Evolutionary conservation across 768 basidiomycete genomes (phyloP), one percentile per base, ranked within the genome.

Genomic region (Amanita rubescens): DNA sequence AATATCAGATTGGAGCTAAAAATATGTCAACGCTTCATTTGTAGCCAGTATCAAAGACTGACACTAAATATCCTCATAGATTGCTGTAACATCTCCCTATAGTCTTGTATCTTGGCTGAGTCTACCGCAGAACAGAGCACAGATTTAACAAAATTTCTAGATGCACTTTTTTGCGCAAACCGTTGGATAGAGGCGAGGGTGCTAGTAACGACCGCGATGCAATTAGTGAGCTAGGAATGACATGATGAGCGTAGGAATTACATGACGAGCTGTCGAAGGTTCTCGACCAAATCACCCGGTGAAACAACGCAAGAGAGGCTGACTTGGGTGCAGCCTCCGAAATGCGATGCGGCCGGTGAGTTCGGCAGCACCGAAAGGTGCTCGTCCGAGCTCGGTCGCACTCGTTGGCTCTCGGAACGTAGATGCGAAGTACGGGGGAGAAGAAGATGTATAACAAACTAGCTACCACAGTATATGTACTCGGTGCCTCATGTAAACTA

Each of bases 1-100:
- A 20, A 54, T 54, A 20, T 54, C 45, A 17, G 53, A 48, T 42
- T 54, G 45, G 17, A 54, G 38, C 53, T 54, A 22, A 24, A 41
- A 33, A 15, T 7, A 6, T 19, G 22, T 8, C 14, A 35, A 19
- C 5, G 14, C 30, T 17, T 41, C 27, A 25, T 44, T 20, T 32
- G 14, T 32, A 19, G 1, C 25, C 25, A 10, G 1, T n/a, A 25
- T n/a, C n/a, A 15, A 42, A 22, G 8, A 54, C 53, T 17, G 8
- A 54, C 53, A 10, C 53, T 46, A 46, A 54, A 54, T 2, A 48
- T 6, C 11, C 53, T 44, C 35, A 54, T 25, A n/a, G 45, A 54
- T 10, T 48, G 45, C 11, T 37, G 30, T 14, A 54, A 41, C n/a
- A 38, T 54, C 27, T 48, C 47, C 15, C 46, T 30, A 24, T 54